phyloP scores from a whole-genome alignment of 2,329 filamentous ascomycete genomes.

The Colletotrichum destructivum region DNA sequence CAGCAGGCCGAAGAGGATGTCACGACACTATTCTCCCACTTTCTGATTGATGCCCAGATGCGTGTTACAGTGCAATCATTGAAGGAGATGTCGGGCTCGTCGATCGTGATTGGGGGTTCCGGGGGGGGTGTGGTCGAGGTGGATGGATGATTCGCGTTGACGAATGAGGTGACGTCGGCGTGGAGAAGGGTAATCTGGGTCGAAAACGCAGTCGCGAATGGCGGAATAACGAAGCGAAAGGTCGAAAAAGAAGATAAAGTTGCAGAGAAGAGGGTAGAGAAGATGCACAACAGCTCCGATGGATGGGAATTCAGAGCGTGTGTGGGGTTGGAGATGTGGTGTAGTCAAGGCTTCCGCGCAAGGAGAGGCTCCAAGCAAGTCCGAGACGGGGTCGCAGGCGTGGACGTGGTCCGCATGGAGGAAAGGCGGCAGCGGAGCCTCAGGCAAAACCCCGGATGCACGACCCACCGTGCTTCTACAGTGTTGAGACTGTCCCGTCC shows the following conservation, averaged over 20 bases:
- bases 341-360: slow-evolving; percentile 39
- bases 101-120: slow-evolving; percentile 29
- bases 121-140: slow-evolving; percentile 11
- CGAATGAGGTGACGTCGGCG: slow-evolving; percentile 40
- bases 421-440: slow-evolving; percentile 21
- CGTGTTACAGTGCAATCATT: slow-evolving; percentile 34
- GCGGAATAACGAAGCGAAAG: neutral
- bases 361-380: slow-evolving; percentile 37
- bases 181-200: slow-evolving; percentile 20
- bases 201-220: neutral
- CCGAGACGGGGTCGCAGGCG: slow-evolving; percentile 34
- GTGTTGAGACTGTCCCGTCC: neutral
- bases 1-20: slow-evolving; percentile 19
- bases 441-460: slow-evolving; percentile 39
- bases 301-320: slow-evolving; percentile 35
- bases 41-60: slow-evolving; percentile 11
- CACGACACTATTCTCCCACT: slow-evolving; percentile 20
- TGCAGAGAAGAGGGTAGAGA: neutral
- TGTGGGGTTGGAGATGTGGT: slow-evolving; percentile 35
- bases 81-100: slow-evolving; percentile 16
- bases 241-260: slow-evolving; percentile 15
- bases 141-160: slow-evolving; percentile 36
- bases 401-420: slow-evolving; percentile 13
- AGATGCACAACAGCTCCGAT: slow-evolving; percentile 34
- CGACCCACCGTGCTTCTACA: neutral